Evolutionary conservation across 306 rosid genomes (phyloP), one percentile per base, ranked within the genome.

Genomic region (Quercus robur): DNA sequence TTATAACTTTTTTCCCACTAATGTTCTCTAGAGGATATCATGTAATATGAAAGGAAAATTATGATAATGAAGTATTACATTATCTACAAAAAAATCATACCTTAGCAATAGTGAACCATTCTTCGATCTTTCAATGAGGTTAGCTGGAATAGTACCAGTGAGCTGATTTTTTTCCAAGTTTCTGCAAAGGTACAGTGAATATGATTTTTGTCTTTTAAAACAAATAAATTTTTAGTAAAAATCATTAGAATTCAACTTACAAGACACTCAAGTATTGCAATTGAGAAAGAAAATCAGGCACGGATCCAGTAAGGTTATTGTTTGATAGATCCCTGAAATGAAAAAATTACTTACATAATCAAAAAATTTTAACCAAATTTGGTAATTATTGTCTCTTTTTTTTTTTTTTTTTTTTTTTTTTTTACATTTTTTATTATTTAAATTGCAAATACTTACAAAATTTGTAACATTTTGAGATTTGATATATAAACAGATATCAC

Each of bases 301-400:
- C 25, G 8, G 81, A 5, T 25, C 92, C 92, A 1, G 77, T 69
- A 67, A 88, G 79, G 75, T 61, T 64, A 59, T 88, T 88, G 82
- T 85, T 81, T 41, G 93, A 89, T 79, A 89, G 81, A 86, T 89
- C 93, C 86, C 93, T 89, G 77, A 75, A 75, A 87, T 61, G 9
- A 56, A 67, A 9, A 71, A 25, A 46, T 46, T 3, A 11, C 70
- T 46, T 46, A 46, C 52, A 11, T 46, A 2, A 11, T 38, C 44
- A 38, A 0, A 38, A 38, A 38, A 7, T 0, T 38, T 38, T 38
- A 38, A 2, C 44, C 11, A 7, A 38, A 38, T 38, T 38, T 38
- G 44, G 44, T 38, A 6, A 38, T 38, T 38, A 6, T 35, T 35
- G 6, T 38, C 44, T 1, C 0, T 35, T 0, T 35, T 0, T 35